Base-by-base conservation (phyloP, 2,329 filamentous ascomycete species). In the Aspergillus sp. region DNA sequence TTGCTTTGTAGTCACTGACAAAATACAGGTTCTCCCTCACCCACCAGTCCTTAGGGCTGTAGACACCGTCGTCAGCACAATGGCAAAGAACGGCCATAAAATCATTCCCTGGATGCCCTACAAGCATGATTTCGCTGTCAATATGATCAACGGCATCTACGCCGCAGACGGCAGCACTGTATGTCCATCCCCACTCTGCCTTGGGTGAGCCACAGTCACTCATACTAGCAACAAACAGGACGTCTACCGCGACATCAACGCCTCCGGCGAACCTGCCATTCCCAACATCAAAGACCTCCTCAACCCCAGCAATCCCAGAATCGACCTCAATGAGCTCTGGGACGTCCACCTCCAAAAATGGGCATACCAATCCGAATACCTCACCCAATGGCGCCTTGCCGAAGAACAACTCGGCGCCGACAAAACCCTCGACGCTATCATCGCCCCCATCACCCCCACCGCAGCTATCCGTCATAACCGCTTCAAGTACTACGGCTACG, bases 401-500 rank as follows among this genome's bases (percentile, higher is more conserved):
- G 53, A 56, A 30, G 49, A 53, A 7, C 13, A 50, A 10, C 38
- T 47, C 3, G 56, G 60, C 15, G 10, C 15, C 15, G 17, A 19
- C 30, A 52, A 48, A 20, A 61, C 64, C 39, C 44, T 67, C 2
- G 66, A 69, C 37, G 70, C 64, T n/a, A 63, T 74, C 49, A 65
- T 73, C 43, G 64, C 63, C 0, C 66, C 70, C 4, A 59, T 71
- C 33, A 66, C 67, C 1, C 60, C 70, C 1, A 67, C 65, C 1
- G 62, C 71, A 4, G 66, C 70, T 3, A 57, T 69, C 10, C 56
- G 65, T 12, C 68, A 67, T 33, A 52, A 66, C 41, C 60, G 63
- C 47, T 72, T 66, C 53, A 61, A 58, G 20, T 70, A 70, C 53
- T 69, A 70, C 46, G 67, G 65, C 2, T 73, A 72, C 44, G 56